Evolutionary conservation across 2,329 filamentous ascomycete species (phyloP).

Genomic region (Neopestalotiopsis sp.): DNA sequence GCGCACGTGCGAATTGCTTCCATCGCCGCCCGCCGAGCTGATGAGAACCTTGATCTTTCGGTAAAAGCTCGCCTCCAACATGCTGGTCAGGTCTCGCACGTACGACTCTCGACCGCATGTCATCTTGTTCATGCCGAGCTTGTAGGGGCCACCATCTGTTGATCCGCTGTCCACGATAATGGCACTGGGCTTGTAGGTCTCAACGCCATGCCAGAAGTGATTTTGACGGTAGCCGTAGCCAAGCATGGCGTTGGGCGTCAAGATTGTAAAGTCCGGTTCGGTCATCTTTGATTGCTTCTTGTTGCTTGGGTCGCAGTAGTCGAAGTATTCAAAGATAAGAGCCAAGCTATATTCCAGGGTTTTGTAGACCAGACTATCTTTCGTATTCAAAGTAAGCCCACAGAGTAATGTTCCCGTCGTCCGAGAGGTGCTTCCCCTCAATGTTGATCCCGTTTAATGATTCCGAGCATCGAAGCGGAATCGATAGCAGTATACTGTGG

Average conservation of each 20-base stretch:
- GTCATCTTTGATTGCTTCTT: not conserved
- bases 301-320: too few relatives aligned
- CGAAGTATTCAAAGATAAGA: not conserved
- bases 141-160: constrained; percentile 37
- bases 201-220: constrained; percentile 38
- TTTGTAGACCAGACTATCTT: too few relatives aligned
- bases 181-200: constrained; percentile 35
- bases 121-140: constrained; percentile 22
- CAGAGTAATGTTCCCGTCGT: too few relatives aligned
- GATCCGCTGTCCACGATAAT: constrained; percentile 44
- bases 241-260: constrained; percentile 40
- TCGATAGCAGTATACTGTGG: not conserved
- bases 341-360: too few relatives aligned
- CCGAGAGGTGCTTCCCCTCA: too few relatives aligned
- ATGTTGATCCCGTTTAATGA: too few relatives aligned
- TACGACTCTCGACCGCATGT: constrained; percentile 20
- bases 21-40: constrained; percentile 48
- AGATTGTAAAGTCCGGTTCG: constrained; percentile 27
- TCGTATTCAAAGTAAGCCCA: too few relatives aligned
- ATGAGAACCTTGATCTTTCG: constrained; percentile 35
- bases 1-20: constrained; percentile 44
- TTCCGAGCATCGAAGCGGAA: too few relatives aligned
- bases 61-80: constrained; percentile 31
- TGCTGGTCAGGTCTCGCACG: constrained; percentile 30
- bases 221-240: constrained; percentile 37